Base-by-base conservation (phyloP, 495 filamentous ascomycete species). In the Antarctomyces pellizariae region DNA sequence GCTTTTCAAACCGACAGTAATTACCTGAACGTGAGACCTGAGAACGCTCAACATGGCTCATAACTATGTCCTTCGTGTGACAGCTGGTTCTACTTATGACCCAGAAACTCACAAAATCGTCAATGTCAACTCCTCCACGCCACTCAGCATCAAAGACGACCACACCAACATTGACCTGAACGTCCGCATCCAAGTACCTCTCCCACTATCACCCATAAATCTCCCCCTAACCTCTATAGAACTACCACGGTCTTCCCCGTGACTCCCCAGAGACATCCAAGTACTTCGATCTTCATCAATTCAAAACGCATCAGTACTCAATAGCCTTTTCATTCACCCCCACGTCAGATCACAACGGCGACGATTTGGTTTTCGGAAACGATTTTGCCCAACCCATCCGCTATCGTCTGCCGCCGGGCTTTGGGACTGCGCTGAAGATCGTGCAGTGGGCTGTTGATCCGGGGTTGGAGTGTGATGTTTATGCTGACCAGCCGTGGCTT, bases 361-460 rank as follows among this genome's bases (percentile, higher is more conserved):
- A 65, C 13, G 72, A 79, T 29, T 59, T 93, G 1, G 59, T 92
- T 18, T 91, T 82, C 32, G 84, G 84, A 10, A 93, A 93, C 45
- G 75, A 91, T 49, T 92, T 93, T 34, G 78, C 86, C 37, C 62
- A 70, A 14, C 76, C 83, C 0, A 77, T 97, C 31, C 65, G 77
- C 20, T 70, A 86, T 37, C 59, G 69, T n/a, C 54, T 97, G 0
- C 86, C 86, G 0, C 74, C 73, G 0, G 84, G 80, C 3, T 90
- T 92, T 44, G 59, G 58, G 26, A 64, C 72, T 0, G 78, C 78
- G 0, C 67, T 91, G 46, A 70, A 64, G 16, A 64, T 90, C 4
- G 76, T 82, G 9, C 76, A 75, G 44, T 83, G 76, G 68, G 63
- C 62, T 35, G 62, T 93, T 24, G 86, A 97, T 42, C 84, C 84